Evolutionary conservation across 306 rosid genomes (phyloP).

Genomic region (Leucaena leucocephala): DNA sequence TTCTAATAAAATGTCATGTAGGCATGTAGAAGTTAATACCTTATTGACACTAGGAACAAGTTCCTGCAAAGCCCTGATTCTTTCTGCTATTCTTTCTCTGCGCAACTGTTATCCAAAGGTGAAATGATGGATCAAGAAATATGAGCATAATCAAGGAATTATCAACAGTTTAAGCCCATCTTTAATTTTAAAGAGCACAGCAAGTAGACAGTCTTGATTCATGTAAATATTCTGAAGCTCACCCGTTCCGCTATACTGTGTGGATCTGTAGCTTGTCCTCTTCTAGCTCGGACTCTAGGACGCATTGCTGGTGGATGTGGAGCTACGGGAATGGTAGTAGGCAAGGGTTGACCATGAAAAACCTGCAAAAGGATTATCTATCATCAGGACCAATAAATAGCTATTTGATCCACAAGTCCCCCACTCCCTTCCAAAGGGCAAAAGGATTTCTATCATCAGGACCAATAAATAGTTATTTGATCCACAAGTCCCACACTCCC

Average conservation of each 20-base stretch:
- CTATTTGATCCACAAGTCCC: conserved; percentile 4
- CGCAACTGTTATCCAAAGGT: conserved; percentile 69
- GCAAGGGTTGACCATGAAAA: conserved; percentile 83
- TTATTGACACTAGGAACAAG: conserved; percentile 95
- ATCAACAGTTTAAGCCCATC: conserved; percentile 4
- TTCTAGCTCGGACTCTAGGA: conserved; percentile 93
- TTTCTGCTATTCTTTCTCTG: conserved; percentile 97
- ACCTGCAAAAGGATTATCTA: conserved; percentile 54
- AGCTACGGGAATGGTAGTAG: conserved; percentile 59
- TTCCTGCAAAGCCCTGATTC: conserved; percentile 95
- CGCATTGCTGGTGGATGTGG: conserved; percentile 96
- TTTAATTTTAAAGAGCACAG: conserved; percentile 20
- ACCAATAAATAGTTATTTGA: not conserved
- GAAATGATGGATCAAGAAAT: conserved; percentile 11
- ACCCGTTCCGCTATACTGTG: conserved; percentile 99
- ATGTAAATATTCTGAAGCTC: conserved; percentile 40
- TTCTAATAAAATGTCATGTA: conserved; percentile 30
- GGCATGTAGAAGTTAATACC: conserved; percentile 43
- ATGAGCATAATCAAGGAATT: conserved; percentile 8
- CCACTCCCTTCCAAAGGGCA: conserved; percentile 13
- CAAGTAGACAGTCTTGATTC: conserved; percentile 16
- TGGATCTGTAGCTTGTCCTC: conserved; percentile 99
- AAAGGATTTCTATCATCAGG: too few species aligned
- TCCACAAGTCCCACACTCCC: conserved; percentile 11
- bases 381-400: not conserved